Evolutionary conservation across 2,329 filamentous ascomycete species (phyloP).

Genomic region (Aspergillus novoparasiticus): DNA sequence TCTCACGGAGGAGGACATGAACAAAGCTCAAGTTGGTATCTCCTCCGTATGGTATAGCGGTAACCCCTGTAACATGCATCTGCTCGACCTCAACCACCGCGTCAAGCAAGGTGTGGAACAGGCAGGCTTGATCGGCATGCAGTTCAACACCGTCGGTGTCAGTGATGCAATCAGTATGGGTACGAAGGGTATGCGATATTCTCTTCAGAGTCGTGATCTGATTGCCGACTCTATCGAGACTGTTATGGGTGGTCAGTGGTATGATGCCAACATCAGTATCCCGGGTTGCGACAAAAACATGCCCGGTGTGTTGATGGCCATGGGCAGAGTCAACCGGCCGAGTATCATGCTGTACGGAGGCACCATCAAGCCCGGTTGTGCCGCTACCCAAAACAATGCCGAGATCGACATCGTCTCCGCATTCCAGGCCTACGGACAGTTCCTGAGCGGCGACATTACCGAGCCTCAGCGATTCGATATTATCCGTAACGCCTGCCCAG

Average conservation of each 20-base stretch:
- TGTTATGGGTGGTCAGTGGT: conserved; percentile 98
- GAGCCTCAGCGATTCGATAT: conserved; percentile 94
- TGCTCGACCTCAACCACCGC: conserved; percentile 82
- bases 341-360: conserved; percentile 98
- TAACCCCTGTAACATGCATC: conserved; percentile 99
- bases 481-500: conserved; percentile 87
- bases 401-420: conserved; percentile 93
- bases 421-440: conserved; percentile 97
- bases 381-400: conserved; percentile 69
- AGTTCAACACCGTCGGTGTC: conserved; percentile 99
- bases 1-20: conserved; percentile 81
- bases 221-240: conserved; percentile 99
- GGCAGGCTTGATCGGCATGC: conserved; percentile 85
- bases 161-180: conserved; percentile 99
- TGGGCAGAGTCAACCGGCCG: conserved; percentile 91
- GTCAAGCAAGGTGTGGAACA: conserved; percentile 73
- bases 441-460: conserved; percentile 84
- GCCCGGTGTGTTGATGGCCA: conserved; percentile 89
- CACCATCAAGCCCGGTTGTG: conserved; percentile 89
- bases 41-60: conserved; percentile 98
- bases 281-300: conserved; percentile 99
- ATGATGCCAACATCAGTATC: conserved; percentile 94
- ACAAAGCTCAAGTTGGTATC: conserved; percentile 96
- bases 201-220: conserved; percentile 89
- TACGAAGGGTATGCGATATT: conserved; percentile 94